Conservation (phyloP, 2,329 filamentous ascomycete species). For the Dactylellina sp. region DNA sequence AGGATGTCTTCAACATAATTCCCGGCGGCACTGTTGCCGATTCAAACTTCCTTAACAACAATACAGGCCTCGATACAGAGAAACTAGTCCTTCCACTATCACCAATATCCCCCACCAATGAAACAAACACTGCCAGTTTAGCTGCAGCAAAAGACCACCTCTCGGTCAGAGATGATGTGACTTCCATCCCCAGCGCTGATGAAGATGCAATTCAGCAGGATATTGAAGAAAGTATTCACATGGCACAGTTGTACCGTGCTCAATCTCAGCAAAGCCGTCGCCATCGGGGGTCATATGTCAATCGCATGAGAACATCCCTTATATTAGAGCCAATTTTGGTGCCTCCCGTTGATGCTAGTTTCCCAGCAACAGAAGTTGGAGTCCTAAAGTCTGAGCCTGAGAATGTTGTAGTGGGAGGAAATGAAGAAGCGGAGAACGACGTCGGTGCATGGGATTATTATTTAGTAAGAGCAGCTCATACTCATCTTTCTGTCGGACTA, state of each 20-base stretch:
- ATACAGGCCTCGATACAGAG: too few species aligned
- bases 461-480: not conserved
- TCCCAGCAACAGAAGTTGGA: too few species aligned
- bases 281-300: constrained; percentile 11
- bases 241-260: not conserved
- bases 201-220: constrained; percentile 6
- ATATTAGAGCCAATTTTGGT: too few species aligned
- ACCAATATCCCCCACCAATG: not conserved
- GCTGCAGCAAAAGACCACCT: too few species aligned
- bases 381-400: not conserved
- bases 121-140: too few species aligned
- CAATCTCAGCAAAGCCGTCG: not conserved
- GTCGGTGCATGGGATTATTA: not conserved
- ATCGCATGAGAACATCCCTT: not conserved
- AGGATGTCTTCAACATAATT: too few species aligned
- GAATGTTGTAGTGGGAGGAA: too few species aligned
- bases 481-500: too few species aligned
- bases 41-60: too few species aligned
- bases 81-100: not conserved
- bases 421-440: not conserved
- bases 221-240: constrained; percentile 14
- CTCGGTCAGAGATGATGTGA: not conserved
- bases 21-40: too few species aligned
- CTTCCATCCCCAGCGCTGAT: not conserved
- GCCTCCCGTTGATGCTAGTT: too few species aligned